Evolutionary conservation across 768 basidiomycete genomes (phyloP), one percentile per base, ranked within the genome.

Genomic region (Goffeauzyma gilvescens): DNA sequence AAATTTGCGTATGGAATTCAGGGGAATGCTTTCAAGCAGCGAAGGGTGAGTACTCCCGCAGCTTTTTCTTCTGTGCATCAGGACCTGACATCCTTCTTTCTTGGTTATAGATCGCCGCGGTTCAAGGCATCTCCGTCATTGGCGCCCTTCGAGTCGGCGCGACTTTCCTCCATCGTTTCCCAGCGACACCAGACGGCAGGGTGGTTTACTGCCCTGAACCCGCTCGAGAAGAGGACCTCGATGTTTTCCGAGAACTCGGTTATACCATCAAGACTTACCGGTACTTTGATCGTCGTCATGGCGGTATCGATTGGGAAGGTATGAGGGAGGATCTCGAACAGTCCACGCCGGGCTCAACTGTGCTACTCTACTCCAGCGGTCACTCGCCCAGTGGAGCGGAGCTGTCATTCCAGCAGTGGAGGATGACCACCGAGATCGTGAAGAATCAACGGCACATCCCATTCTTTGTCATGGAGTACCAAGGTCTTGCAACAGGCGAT

Each of bases 311-410:
- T 38, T 63, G 58, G 53, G 57, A 55, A 22, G 54, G 55, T 17
- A 39, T 60, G 45, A 48, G 55, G 30, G 57, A 57, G 18, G 61
- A 63, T 43, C 23, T 63, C 12, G 43, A 46, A 17, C 48, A 80
- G 57, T 60, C 59, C 6, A 69, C 75, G 14, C 42, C 50, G 2
- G 53, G 52, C 43, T 75, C 86, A 26, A 75, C 90, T 50, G 81
- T 96, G 12, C 72, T 95, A 46, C 69, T 98, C 15, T 51, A 59
- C 37, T 51, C 57, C 15, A 54, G 58, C 37, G 61, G 61, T 8
- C 57, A 44, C 28, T 51, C 50, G 38, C 64, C 62, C 1, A 89
- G 86, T 27, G 61, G 61, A 4, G 51, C 54, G 21, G 57, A 60
- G 31, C 32, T 59, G 28, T 50, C 52, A 15, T 48, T 49, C 7